Base-by-base conservation (phyloP, 2,329 filamentous ascomycete genomes). In the Sporothrix mexicana region DNA sequence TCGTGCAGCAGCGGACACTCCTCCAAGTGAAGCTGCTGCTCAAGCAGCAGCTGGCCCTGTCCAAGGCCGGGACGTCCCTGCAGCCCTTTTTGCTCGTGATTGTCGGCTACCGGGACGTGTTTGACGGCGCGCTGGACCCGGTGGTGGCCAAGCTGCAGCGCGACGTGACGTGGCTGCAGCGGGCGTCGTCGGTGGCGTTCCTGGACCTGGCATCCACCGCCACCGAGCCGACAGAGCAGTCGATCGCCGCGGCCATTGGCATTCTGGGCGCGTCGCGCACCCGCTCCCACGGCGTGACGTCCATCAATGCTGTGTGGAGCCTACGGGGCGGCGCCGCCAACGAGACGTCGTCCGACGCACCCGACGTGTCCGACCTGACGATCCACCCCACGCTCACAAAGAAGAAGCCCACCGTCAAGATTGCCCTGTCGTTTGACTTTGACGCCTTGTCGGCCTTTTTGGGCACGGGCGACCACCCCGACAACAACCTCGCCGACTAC, bases 361-460 rank as follows among this genome's bases (percentile, higher is more conserved):
- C 61, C 5, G 20, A 47, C 61, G 36, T 45, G n/a, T 64, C 61
- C 41, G 61, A 64, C n/a, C 61, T 64, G 2, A 45, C 61, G 17
- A 45, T 64, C 41, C 61, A 47, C 61, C 61, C 61, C 25, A 47
- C 61, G n/a, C 61, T 64, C 36, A 23, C 36, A 12, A 64, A 43
- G 20, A 43, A 64, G 41, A 64, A 64, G 41, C 61, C 61, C 41
- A 64, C 36, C 9, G 78, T 80, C 53, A 77, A 78, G 62, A 73
- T 80, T 17, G 77, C 77, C n/a, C 73, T 80, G 23, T 80, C 77
- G 6, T 77, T 83, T 43, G 86, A 88, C 77, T 88, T 88, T 75
- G 86, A 88, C 73, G 86, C 86, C 17, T 81, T 88, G 4, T 85
- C 84, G 1, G 84, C 84, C 70, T 88, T 83, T 83, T 80, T 87